phyloP scores from a whole-genome alignment of 2,329 filamentous ascomycete species.

The Alternaria ethzedia region DNA sequence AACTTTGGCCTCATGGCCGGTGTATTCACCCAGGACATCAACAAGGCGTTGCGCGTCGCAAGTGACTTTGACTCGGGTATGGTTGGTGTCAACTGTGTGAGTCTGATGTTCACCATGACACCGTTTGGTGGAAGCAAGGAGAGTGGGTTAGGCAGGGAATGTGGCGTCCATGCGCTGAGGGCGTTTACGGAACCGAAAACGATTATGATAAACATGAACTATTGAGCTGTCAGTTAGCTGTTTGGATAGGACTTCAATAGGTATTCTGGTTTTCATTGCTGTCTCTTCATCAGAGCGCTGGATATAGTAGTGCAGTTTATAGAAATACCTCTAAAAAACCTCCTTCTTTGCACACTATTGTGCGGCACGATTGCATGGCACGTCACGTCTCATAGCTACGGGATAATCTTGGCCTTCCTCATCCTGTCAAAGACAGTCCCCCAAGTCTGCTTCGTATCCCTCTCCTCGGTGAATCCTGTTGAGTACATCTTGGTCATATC shows the following conservation, averaged over 20 bases:
- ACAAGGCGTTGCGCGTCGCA: slow-evolving; percentile 42
- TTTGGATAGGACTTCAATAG: not conserved
- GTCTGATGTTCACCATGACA: slow-evolving; percentile 46
- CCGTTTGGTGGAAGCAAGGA: slow-evolving; percentile 62
- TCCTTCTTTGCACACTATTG: too few relatives aligned
- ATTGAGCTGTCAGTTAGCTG: slow-evolving; percentile 14
- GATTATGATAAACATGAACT: slow-evolving; percentile 54
- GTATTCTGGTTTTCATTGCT: not conserved
- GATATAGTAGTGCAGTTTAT: not conserved
- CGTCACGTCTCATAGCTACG: slow-evolving; percentile 17
- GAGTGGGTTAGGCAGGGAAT: slow-evolving; percentile 58
- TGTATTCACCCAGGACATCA: slow-evolving; percentile 50
- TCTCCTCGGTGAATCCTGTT: slow-evolving; percentile 53
- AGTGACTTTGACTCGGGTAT: slow-evolving; percentile 44
- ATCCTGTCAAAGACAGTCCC: slow-evolving; percentile 54
- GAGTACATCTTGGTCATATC: slow-evolving; percentile 54
- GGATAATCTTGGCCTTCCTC: slow-evolving; percentile 52
- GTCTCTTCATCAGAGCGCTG: not conserved
- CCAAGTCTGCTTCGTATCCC: slow-evolving; percentile 49
- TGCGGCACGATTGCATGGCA: not conserved
- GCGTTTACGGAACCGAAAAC: slow-evolving; percentile 60
- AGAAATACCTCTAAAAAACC: not conserved
- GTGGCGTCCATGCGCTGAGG: slow-evolving; percentile 56
- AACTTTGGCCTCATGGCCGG: slow-evolving; percentile 49
- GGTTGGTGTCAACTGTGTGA: slow-evolving; percentile 44